These are phyloP conservation scores for Ceratocystis alfenasii DNA, from an alignment of 2,329 filamentous ascomycete genomes.

Conservation along the genomic window DNA sequence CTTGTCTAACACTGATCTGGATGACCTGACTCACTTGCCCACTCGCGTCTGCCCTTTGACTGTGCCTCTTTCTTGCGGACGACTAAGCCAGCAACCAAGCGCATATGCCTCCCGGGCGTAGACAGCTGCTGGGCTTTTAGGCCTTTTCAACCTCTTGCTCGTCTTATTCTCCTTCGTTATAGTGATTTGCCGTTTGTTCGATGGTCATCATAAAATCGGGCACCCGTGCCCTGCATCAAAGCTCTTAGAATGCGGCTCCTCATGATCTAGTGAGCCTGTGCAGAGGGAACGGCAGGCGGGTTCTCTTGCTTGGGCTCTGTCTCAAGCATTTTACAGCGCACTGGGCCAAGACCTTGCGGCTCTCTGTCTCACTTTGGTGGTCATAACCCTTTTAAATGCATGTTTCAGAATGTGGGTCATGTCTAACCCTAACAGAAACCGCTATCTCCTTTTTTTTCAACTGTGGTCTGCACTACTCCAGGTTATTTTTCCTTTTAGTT, in stretches of 20 bases:
- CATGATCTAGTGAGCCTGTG: background rate
- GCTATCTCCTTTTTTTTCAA: background rate
- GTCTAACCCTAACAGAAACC: background rate
- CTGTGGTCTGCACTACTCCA: background rate
- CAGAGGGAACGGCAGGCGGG: background rate
- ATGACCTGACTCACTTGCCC: background rate
- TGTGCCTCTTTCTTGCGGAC: background rate
- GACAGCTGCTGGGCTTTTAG: background rate
- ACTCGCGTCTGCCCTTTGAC: background rate
- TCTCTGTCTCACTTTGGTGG: background rate
- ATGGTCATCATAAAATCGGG: constrained; percentile 4
- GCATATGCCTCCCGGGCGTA: background rate
- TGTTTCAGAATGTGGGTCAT: background rate
- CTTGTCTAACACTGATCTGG: background rate
- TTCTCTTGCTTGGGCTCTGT: background rate
- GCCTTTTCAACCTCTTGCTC: background rate
- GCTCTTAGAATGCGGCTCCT: background rate
- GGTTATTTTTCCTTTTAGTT: no score
- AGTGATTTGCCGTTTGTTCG: background rate
- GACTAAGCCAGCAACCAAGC: background rate
- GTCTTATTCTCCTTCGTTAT: background rate
- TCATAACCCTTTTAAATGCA: background rate
- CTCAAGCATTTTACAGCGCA: background rate
- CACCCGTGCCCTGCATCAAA: constrained; percentile 6
- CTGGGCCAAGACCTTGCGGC: background rate